These are phyloP conservation scores for Anthracocystis panici-leucophaei DNA, from an alignment of 1,284 basidiomycete species.

Conservation along the genomic window DNA sequence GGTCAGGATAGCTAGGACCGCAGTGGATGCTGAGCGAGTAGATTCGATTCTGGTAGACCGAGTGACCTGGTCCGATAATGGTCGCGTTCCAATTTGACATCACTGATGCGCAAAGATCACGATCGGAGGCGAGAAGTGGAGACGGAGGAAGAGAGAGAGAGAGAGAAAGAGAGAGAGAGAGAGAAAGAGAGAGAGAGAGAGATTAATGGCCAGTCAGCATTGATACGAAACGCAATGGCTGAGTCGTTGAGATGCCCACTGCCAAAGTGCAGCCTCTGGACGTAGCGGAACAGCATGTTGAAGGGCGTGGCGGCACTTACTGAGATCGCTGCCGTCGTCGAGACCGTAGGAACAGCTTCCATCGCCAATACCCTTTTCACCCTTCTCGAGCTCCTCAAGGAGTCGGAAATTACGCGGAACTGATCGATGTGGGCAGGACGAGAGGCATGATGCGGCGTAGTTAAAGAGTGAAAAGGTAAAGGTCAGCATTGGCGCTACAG, in stretches of 20 bases:
- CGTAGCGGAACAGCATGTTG: not conserved
- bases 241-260: not conserved
- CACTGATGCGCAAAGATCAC: constrained; percentile 33
- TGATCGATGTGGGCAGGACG: constrained; percentile 68
- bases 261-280: not conserved
- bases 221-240: too few relatives aligned
- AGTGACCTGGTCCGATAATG: constrained; percentile 95
- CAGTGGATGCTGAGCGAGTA: constrained; percentile 94
- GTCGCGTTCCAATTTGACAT: constrained; percentile 99
- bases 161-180: not conserved
- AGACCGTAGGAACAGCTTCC: constrained; percentile 92
- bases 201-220: not conserved
- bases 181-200: too few relatives aligned
- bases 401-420: constrained; percentile 96
- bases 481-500: not conserved
- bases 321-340: constrained; percentile 65
- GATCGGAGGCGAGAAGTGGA: not conserved
- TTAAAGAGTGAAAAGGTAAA: not conserved
- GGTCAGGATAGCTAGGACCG: constrained; percentile 84
- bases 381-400: constrained; percentile 92
- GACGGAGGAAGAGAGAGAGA: not conserved
- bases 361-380: constrained; percentile 98
- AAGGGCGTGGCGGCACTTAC: constrained; percentile 45
- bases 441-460: not conserved
- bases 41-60: constrained; percentile 96